A percentile compares a stretch with the other conserved stretches of the same genome.
phyloP scores from a whole-genome alignment of 768 basidiomycete species.

The Hericium rajendrae region DNA sequence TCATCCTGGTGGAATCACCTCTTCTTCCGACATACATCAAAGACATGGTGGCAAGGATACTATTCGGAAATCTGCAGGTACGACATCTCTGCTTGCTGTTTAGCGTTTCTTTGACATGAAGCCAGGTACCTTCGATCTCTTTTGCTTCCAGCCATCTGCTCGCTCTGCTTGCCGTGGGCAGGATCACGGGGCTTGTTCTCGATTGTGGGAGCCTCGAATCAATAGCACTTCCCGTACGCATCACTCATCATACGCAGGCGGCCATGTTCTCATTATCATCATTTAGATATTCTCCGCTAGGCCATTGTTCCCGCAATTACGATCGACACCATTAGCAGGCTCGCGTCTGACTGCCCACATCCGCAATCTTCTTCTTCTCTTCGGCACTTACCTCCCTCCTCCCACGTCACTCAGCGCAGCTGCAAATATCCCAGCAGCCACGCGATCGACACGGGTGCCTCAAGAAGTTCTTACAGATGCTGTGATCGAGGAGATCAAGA shows the following conservation, averaged over 20 bases:
- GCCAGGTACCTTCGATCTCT: conserved; percentile 85
- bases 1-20: conserved; percentile 88
- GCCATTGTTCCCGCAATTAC: conserved; percentile 74
- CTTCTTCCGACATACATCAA: conserved; percentile 81
- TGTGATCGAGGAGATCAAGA: conserved; percentile 86
- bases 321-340: conserved; percentile 86
- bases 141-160: conserved; percentile 87
- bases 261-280: conserved; percentile 1
- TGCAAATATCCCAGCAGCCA: conserved; percentile 51
- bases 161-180: conserved; percentile 74
- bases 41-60: conserved; percentile 71
- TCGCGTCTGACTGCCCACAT: conserved; percentile 70
- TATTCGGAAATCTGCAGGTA: conserved; percentile 90
- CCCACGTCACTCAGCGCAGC: conserved; percentile 60
- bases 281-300: conserved; percentile 80
- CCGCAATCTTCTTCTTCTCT: conserved; percentile 70
- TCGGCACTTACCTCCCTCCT: conserved; percentile 80
- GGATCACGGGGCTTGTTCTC: conserved; percentile 87
- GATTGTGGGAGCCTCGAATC: conserved; percentile 93
- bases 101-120: not conserved
- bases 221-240: conserved; percentile 71
- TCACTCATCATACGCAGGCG: not conserved
- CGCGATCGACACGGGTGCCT: conserved; percentile 60
- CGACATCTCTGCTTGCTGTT: not conserved
- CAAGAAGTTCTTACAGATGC: conserved; percentile 69